Percentiles rank a stretch among this genome's conserved stretches.
These are phyloP conservation scores for Cicer judaicum DNA, from an alignment of 306 rosid species.

Conservation along the genomic window DNA sequence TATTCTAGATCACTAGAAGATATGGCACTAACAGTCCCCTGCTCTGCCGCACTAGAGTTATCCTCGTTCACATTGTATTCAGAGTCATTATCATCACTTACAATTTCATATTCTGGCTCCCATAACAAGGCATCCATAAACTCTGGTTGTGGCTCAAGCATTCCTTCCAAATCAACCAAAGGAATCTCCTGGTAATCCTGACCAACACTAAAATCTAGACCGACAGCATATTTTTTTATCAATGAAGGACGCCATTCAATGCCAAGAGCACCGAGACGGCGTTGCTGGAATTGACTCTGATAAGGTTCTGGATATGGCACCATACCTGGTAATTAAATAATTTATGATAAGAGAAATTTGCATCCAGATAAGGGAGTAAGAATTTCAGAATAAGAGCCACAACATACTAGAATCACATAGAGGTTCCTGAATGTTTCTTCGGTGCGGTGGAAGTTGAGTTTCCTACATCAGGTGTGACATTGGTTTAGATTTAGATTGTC, in stretches of 20 bases:
- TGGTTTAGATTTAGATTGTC: constrained; percentile 30
- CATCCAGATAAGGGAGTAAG: constrained; percentile 14
- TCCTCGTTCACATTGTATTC: constrained; percentile 82
- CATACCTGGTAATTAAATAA: constrained; percentile 65
- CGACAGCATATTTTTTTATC: constrained; percentile 67
- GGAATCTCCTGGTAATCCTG: constrained; percentile 74
- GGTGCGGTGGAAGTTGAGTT: constrained; percentile 72
- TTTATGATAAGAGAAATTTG: constrained; percentile 39
- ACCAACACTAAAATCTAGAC: constrained; percentile 65
- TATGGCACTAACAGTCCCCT: constrained; percentile 56
- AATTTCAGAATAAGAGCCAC: constrained; percentile 42
- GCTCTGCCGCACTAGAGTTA: constrained; percentile 69
- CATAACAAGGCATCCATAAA: constrained; percentile 73
- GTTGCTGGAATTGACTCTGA: constrained; percentile 79
- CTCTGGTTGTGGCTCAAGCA: constrained; percentile 77
- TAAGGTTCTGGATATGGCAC: constrained; percentile 91
- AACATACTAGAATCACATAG: constrained; percentile 83
- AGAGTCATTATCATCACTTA: constrained; percentile 78
- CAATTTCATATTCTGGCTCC: constrained; percentile 82
- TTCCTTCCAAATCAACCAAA: constrained; percentile 84
- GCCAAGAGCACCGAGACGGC: constrained; percentile 87
- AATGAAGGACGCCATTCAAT: constrained; percentile 86
- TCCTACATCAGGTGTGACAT: constrained; percentile 59
- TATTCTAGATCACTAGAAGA: constrained; percentile 67
- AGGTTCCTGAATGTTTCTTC: constrained; percentile 85